Evolutionary conservation across 225 moss, liverwort and hornwort genomes (phyloP).

Genomic region (Takakia lepidozioides): DNA sequence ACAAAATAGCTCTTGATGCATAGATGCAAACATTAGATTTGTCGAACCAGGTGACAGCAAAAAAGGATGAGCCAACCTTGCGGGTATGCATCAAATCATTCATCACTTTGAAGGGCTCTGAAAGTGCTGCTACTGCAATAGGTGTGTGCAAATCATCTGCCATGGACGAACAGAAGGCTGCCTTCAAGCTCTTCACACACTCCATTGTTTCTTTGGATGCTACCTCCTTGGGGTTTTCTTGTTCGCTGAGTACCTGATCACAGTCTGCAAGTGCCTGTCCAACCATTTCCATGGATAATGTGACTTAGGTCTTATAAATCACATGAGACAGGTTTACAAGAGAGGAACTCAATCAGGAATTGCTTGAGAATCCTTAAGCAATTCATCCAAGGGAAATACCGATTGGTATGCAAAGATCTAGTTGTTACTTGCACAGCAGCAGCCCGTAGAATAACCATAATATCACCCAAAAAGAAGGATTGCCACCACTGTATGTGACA

Average conservation of each 20-base stretch:
- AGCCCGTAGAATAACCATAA: too few relatives aligned
- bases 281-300: too few relatives aligned
- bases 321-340: too few relatives aligned
- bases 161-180: slow-evolving; percentile 57
- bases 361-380: too few relatives aligned
- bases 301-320: too few relatives aligned
- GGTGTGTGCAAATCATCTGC: slow-evolving; percentile 92
- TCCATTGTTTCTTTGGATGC: slow-evolving; percentile 58
- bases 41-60: not conserved
- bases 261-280: slow-evolving; percentile 69
- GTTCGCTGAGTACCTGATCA: slow-evolving; percentile 34
- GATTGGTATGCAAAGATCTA: too few relatives aligned
- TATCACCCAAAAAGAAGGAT: too few relatives aligned
- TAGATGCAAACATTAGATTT: not conserved
- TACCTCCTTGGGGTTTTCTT: slow-evolving; percentile 16
- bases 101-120: slow-evolving; percentile 81
- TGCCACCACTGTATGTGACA: too few relatives aligned
- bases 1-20: too few relatives aligned
- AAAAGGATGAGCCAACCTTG: slow-evolving; percentile 37
- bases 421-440: too few relatives aligned
- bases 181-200: slow-evolving; percentile 35
- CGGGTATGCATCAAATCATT: slow-evolving; percentile 90
- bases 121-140: slow-evolving; percentile 72
- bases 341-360: too few relatives aligned
- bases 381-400: too few relatives aligned